These are phyloP conservation scores for Podospora appendiculata DNA, from an alignment of 495 filamentous ascomycete species.

Conservation along the genomic window DNA sequence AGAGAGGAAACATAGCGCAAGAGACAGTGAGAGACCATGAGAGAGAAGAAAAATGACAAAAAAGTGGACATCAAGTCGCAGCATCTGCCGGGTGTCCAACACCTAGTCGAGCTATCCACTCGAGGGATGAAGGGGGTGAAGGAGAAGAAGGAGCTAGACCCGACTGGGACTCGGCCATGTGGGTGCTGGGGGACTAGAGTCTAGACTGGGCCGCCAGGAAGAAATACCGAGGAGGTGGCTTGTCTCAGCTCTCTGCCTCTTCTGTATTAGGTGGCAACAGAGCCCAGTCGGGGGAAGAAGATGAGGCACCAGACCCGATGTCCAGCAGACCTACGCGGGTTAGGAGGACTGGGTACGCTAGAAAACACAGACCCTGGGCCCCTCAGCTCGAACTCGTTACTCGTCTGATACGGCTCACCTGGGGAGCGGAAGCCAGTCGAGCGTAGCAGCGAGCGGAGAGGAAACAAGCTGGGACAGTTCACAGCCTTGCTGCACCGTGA, in stretches of 20 bases:
- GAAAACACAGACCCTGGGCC: slow-evolving; percentile 5
- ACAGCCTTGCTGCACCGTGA: slow-evolving; percentile 20
- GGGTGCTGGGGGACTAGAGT: slow-evolving; percentile 7
- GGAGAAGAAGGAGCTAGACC: slow-evolving; percentile 9
- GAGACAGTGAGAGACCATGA: too few relatives aligned
- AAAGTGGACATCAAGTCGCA: not conserved
- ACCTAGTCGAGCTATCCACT: not conserved
- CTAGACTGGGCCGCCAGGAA: slow-evolving; percentile 11
- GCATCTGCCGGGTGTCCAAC: not conserved
- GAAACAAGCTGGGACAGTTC: slow-evolving; percentile 19
- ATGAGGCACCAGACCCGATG: slow-evolving; percentile 4
- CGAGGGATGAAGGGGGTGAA: not conserved
- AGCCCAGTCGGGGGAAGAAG: not conserved
- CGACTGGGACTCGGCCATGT: slow-evolving; percentile 11
- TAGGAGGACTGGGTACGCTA: not conserved
- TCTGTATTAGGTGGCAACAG: slow-evolving; percentile 10
- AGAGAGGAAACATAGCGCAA: too few relatives aligned
- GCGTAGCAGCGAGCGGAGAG: not conserved
- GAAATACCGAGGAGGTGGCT: slow-evolving; percentile 26
- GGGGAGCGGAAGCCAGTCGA: slow-evolving; percentile 3
- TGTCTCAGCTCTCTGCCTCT: slow-evolving; percentile 21
- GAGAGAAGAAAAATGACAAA: not conserved
- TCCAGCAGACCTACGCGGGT: not conserved
- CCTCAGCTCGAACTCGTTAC: slow-evolving; percentile 7
- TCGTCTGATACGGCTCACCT: slow-evolving; percentile 12